Evolutionary conservation across 306 rosid genomes (phyloP), one percentile per base, ranked within the genome.

Genomic region (Ormosia semicastrata): DNA sequence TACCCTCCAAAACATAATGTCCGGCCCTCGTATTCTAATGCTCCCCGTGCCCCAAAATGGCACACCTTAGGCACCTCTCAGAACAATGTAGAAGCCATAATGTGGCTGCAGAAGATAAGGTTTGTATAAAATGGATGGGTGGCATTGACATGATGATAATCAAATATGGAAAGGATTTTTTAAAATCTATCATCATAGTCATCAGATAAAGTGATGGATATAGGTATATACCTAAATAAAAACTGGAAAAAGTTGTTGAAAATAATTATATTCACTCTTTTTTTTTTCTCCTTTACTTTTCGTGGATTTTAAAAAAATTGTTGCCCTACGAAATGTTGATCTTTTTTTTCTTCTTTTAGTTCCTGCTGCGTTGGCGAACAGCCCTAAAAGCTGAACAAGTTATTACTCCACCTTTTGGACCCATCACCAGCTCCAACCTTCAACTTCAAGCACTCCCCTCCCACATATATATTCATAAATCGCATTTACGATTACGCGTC

Each of bases 81-180:
- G 69, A 89, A 89, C 77, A 86, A 58, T 88, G 91, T 78, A 85
- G 91, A 89, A 84, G 41, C 72, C 78, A 67, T 43, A 44, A 44
- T 80, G 88, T 82, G 69, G 56, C 37, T 78, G 65, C 73, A 83
- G 41, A 87, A 83, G 86, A 85, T 87, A 85, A 83, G 63, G 43
- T 78, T 60, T 83, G 8, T 83, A 67, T 41, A 7, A 8, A 78
- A 81, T 80, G 66, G 72, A 77, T 76, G 87, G 85, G 34, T 52
- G 18, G 49, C 64, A 71, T 72, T 64, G 69, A 33, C 79, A 78
- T 71, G 71, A 30, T 81, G 68, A 77, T 47, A 68, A 79, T 85
- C 82, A 82, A 63, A 63, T 83, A 57, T 32, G 30, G 58, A 41
- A 58, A 47, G 24, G 12, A 50, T 75, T 84, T 89, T 62, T 13